Conservation (phyloP, 2,329 filamentous ascomycete genomes). For the Calonectria ilicicola region DNA sequence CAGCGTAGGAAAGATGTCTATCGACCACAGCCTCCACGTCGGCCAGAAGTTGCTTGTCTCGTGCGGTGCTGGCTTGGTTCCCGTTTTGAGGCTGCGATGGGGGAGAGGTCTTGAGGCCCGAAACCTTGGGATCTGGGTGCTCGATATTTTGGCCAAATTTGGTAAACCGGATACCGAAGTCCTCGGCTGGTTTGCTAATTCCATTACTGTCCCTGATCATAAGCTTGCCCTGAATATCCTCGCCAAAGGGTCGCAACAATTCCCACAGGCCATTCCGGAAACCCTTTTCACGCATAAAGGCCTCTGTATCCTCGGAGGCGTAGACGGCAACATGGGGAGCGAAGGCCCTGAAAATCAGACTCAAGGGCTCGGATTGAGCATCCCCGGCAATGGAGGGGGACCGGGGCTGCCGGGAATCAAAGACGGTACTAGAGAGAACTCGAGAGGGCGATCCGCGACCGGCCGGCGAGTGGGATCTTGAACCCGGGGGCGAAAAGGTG, state of each 20-base stretch:
- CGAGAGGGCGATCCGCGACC: constrained; percentile 70
- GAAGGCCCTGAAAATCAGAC: constrained; percentile 84
- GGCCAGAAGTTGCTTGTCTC: constrained; percentile 55
- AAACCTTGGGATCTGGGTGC: constrained; percentile 56
- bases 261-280: constrained; percentile 86
- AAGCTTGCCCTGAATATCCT: constrained; percentile 87
- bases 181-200: constrained; percentile 84
- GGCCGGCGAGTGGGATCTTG: constrained; percentile 75
- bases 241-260: constrained; percentile 90
- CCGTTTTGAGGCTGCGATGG: constrained; percentile 54
- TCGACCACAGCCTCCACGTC: constrained; percentile 86
- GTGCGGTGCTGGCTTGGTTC: constrained; percentile 42
- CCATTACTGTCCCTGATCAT: constrained; percentile 92
- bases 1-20: constrained; percentile 81
- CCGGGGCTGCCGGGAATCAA: constrained; percentile 59
- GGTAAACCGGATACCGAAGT: constrained; percentile 90
- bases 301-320: constrained; percentile 87
- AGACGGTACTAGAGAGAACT: constrained; percentile 69
- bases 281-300: constrained; percentile 84
- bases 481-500: constrained; percentile 75
- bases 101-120: constrained; percentile 41
- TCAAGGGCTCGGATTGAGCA: constrained; percentile 66
- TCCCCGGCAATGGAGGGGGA: constrained; percentile 59
- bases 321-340: constrained; percentile 90
- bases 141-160: constrained; percentile 73